Percentiles rank a stretch among this genome's conserved stretches.
phyloP scores from a whole-genome alignment of 345 rosid species.

The Camelina hispida region DNA sequence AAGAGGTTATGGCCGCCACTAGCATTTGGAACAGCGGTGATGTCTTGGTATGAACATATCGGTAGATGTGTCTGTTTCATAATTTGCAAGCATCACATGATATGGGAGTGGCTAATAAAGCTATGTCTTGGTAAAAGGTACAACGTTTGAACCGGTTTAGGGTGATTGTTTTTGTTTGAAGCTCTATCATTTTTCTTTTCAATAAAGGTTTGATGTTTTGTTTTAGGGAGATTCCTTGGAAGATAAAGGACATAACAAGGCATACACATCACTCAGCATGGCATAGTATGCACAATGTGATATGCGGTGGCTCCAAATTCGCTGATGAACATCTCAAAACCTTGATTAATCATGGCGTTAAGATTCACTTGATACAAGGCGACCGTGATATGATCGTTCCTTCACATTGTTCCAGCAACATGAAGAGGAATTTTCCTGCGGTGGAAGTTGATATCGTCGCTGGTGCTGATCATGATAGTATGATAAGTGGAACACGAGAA shows the following conservation, averaged over 20 bases:
- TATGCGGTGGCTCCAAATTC: constrained; percentile 72
- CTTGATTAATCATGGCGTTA: constrained; percentile 39
- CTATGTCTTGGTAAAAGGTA: constrained; percentile 61
- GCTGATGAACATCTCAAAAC: constrained; percentile 56
- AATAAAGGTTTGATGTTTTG: constrained; percentile 4
- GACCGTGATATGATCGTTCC: constrained; percentile 61
- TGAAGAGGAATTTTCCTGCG: constrained; percentile 55
- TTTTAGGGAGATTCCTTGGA: constrained; percentile 63
- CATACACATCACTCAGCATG: constrained; percentile 95
- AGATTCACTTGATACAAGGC: constrained; percentile 63
- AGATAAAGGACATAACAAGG: constrained; percentile 55
- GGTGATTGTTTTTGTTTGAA: background rate
- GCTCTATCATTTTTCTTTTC: background rate
- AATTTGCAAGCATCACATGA: constrained; percentile 67
- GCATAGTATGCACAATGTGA: constrained; percentile 86
- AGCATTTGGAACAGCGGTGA: constrained; percentile 67
- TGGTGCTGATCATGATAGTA: constrained; percentile 56
- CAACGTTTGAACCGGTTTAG: constrained; percentile 5
- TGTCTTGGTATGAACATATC: constrained; percentile 93
- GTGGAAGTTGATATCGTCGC: constrained; percentile 52
- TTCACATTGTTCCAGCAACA: constrained; percentile 52
- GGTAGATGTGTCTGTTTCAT: constrained; percentile 73
- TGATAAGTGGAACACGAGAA: constrained; percentile 34
- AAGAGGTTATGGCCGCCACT: constrained; percentile 84
- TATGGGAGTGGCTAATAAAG: constrained; percentile 71